Base-by-base conservation (phyloP, 2,329 filamentous ascomycete species). In the Drechslerella coelobrocha region DNA sequence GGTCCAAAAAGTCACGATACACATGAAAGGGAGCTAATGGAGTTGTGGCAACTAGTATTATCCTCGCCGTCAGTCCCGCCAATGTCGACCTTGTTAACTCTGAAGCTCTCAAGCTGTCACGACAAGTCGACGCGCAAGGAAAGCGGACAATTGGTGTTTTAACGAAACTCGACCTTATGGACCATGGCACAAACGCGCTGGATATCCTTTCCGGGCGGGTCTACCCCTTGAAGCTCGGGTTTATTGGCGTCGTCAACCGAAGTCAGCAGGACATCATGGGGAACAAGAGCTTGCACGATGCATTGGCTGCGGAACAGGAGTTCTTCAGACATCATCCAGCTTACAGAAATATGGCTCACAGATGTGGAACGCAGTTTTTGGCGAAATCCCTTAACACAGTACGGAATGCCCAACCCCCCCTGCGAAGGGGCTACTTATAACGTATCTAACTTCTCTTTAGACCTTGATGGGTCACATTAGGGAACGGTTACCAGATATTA, bases 41-140 rank as follows among this genome's bases (percentile, higher is more conserved):
- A 24, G 7, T 39, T 41, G 50, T 21, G 21, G 21, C 26, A 24
- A 14, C 6, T 47, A 97, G 93, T 80, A 96, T 99, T 77, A 88
- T 99, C 74, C 85, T 99, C 56, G 94, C 94, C 29, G 94, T 99
- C 23, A 97, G 94, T 10, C 93, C 94, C 17, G 94, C 94, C 57
- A 99, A 99, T 77, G 93, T 97, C 77, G 94, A 99, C 78, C 88
- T 99, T 76, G 94, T 97, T 78, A 99, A 99, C 80, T 99, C 94
- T 6, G 94, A 99, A 79, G 92, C 94, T 6, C 82, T 99, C 76
- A 99, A 99, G 81, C 88, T 99, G 72, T 94, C 94, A 69, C 89
- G 94, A 57, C 91, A 99, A 86, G 94, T 99, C 60, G 94, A 99
- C 79, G 89, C 94, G 1, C 88, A 96, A 79, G 94, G 94, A 73